Evolutionary conservation across 2,329 filamentous ascomycete species (phyloP), one percentile per base, ranked within the genome.

Genomic region (Chaetomium strumarium): DNA sequence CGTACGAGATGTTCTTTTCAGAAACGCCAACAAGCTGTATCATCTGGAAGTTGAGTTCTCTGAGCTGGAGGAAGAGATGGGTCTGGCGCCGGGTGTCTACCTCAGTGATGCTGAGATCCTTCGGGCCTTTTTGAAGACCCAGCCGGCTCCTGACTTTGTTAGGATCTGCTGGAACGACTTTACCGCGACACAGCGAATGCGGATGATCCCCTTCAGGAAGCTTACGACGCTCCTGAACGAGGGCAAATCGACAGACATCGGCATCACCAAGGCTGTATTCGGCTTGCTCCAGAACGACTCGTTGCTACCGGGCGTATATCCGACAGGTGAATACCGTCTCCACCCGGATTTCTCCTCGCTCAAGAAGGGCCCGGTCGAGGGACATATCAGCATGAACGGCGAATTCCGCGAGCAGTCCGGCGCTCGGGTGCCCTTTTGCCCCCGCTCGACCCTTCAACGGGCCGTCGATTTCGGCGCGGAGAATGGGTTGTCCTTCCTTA

Each of bases 81-180:
- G 52, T 36, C 30, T 51, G n/a, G 53, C 56, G 5, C 42, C 53
- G 20, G 60, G 40, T 30, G 55, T 44, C 2, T 58, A 55, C 20
- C 43, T 53, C 14, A 72, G 68, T 45, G 65, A 72, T 51, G 58
- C 66, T 17, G 64, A 72, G 20, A 49, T 70, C 1, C 70, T 73
- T 49, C 59, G 64, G 5, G 58, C 51, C 8, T 70, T 85, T 61
- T 65, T 82, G 10, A 65, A 68, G 16, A 65, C 69, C 16, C 74
- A 83, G 50, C 68, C 75, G 0, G 66, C 70, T 0, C 70, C 83
- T 5, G 81, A 84, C 55, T 91, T 84, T 62, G 68, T 95, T 16
- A 83, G 88, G 56, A 72, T 92, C 12, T 85, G 86, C 66, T 95
- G 86, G 82, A 72, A 86, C 20, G 89, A 95, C 67, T 85, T 87